Evolutionary conservation across 73 alveolate species (phyloP).

Genomic region (Paramecium sexaurelia): DNA sequence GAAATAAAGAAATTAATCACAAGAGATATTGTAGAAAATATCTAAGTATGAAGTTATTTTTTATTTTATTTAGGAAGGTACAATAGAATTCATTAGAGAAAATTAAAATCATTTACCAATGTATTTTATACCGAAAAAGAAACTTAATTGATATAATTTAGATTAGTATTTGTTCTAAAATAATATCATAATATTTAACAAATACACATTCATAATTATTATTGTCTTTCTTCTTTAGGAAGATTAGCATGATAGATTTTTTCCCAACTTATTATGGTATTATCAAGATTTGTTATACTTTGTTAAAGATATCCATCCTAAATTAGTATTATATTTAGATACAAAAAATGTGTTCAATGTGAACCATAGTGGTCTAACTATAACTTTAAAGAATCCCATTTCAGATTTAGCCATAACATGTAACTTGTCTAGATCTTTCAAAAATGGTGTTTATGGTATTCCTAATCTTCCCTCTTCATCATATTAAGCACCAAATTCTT

Average conservation of each 20-base stretch:
- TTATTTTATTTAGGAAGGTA: constrained; percentile 79
- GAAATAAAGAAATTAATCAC: constrained; percentile 78
- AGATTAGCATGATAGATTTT: constrained; percentile 51
- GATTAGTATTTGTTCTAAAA: background rate
- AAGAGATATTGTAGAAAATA: constrained; percentile 73
- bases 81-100: constrained; percentile 86
- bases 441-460: constrained; percentile 57
- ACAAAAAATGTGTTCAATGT: constrained; percentile 47
- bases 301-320: constrained; percentile 45
- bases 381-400: constrained; percentile 66
- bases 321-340: background rate
- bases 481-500: constrained; percentile 63
- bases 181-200: background rate
- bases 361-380: constrained; percentile 64
- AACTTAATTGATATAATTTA: background rate
- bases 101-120: constrained; percentile 91
- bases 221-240: constrained; percentile 13
- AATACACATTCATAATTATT: background rate
- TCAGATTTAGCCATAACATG: constrained; percentile 68
- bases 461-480: constrained; percentile 67
- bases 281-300: constrained; percentile 51
- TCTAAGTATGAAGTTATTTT: constrained; percentile 62
- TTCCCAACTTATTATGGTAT: constrained; percentile 48
- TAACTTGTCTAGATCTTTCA: constrained; percentile 58
- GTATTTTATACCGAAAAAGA: constrained; percentile 85